phyloP scores from a whole-genome alignment of 257 asterid species.

The Plantago ovata region DNA sequence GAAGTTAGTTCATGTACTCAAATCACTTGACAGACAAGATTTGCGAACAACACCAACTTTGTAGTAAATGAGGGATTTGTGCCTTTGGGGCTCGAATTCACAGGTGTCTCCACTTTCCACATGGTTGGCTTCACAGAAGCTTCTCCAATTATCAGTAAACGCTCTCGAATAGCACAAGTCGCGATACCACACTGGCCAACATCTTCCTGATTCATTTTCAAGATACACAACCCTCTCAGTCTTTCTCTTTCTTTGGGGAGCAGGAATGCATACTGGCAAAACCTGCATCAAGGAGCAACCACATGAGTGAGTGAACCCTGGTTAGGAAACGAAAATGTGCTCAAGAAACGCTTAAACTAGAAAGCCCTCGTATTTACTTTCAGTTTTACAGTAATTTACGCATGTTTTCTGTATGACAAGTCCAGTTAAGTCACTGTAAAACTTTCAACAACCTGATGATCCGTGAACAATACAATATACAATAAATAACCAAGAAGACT shows the following conservation, averaged over 20 bases:
- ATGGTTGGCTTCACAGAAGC: slow-evolving; percentile 25
- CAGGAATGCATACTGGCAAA: slow-evolving; percentile 22
- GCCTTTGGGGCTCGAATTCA: slow-evolving; percentile 23
- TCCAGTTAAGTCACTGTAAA: too few species aligned
- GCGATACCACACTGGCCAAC: slow-evolving; percentile 26
- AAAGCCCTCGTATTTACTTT: too few species aligned
- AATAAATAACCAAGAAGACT: too few species aligned
- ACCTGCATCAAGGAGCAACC: slow-evolving; percentile 24
- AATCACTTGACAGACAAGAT: too few species aligned
- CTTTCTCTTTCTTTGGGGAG: slow-evolving; percentile 3
- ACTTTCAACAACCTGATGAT: too few species aligned
- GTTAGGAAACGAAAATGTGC: neutral
- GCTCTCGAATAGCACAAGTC: slow-evolving; percentile 8
- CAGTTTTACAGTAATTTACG: too few species aligned
- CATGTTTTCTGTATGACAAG: too few species aligned
- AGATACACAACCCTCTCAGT: slow-evolving; percentile 24
- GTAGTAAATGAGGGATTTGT: neutral
- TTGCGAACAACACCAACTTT: slow-evolving; percentile 24
- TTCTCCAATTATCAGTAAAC: slow-evolving; percentile 27
- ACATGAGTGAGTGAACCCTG: neutral
- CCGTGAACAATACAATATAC: too few species aligned
- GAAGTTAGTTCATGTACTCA: too few species aligned
- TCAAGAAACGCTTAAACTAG: neutral
- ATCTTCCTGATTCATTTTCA: slow-evolving; percentile 23
- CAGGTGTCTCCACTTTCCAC: slow-evolving; percentile 31